Percentiles rank a stretch among this genome's conserved stretches.
Conservation (phyloP, 345 rosid species). For the Lepidium sativum region DNA sequence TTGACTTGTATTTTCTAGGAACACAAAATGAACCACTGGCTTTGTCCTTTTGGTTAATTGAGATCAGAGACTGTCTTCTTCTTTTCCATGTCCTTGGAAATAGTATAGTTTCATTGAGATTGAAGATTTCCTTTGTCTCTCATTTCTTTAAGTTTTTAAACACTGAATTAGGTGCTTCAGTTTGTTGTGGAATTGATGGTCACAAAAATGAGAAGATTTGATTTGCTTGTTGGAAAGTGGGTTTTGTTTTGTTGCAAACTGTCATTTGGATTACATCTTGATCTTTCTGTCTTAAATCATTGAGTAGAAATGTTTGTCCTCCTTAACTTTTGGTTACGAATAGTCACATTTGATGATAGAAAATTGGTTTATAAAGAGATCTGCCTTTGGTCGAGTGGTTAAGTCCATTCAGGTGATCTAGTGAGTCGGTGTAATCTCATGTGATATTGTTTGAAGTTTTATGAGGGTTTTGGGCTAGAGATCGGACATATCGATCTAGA, state of each 20-base stretch:
- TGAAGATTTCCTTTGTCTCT: background rate
- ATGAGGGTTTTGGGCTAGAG: too few relatives aligned
- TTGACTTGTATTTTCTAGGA: slow-evolving; percentile 16
- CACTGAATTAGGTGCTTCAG: background rate
- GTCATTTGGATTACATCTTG: background rate
- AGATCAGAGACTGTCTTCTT: background rate
- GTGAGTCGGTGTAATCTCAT: too few relatives aligned
- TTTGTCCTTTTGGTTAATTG: background rate
- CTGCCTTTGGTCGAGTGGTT: too few relatives aligned
- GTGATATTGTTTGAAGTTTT: too few relatives aligned
- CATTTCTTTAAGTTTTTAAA: background rate
- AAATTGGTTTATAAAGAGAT: too few relatives aligned
- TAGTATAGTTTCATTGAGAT: background rate
- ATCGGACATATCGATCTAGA: too few relatives aligned
- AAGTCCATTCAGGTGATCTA: too few relatives aligned
- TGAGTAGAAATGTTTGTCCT: background rate
- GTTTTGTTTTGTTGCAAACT: background rate
- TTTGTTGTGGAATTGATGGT: too few relatives aligned
- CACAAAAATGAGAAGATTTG: background rate
- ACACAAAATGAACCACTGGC: slow-evolving; percentile 30
- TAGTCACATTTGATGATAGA: background rate
- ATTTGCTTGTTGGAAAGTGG: too few relatives aligned
- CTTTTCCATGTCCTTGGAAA: background rate
- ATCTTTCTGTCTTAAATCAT: background rate
- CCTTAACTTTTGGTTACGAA: background rate